Evolutionary conservation across 148 eudicot genomes (phyloP).

Genomic region (Rhododendron kiyosumense): DNA sequence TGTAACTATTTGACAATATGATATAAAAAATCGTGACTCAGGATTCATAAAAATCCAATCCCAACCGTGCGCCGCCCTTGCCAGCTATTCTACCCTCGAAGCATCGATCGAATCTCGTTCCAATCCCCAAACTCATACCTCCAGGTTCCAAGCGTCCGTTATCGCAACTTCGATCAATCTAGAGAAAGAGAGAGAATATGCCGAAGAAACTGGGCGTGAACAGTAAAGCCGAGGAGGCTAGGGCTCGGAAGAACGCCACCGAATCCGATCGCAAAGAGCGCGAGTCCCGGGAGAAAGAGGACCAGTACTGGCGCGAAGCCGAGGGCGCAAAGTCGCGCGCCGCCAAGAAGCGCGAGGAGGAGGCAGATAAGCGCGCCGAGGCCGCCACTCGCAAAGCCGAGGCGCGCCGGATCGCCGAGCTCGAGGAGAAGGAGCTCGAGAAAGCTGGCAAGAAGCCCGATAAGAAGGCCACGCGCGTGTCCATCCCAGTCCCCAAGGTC

Average conservation of each 20-base stretch:
- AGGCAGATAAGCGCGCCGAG: slow-evolving; percentile 77
- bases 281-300: slow-evolving; percentile 62
- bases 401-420: slow-evolving; percentile 73
- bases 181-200: slow-evolving; percentile 23
- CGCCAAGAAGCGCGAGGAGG: slow-evolving; percentile 88
- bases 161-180: neutral
- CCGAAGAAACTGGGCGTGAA: slow-evolving; percentile 96
- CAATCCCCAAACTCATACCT: neutral
- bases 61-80: no score
- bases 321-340: slow-evolving; percentile 81
- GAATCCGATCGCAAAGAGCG: slow-evolving; percentile 65
- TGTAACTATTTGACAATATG: no score
- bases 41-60: no score
- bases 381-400: slow-evolving; percentile 72
- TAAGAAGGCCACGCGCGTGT: slow-evolving; percentile 68
- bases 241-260: slow-evolving; percentile 52
- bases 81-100: no score
- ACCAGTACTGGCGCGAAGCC: slow-evolving; percentile 90
- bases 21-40: no score
- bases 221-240: slow-evolving; percentile 87
- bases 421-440: slow-evolving; percentile 72
- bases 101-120: neutral
- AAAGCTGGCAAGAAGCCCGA: slow-evolving; percentile 66
- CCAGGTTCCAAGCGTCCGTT: neutral
- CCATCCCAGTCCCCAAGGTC: slow-evolving; percentile 57